These are phyloP conservation scores for Chlorencoelia australis DNA, from an alignment of 2,329 filamentous ascomycete species.

Conservation along the genomic window DNA sequence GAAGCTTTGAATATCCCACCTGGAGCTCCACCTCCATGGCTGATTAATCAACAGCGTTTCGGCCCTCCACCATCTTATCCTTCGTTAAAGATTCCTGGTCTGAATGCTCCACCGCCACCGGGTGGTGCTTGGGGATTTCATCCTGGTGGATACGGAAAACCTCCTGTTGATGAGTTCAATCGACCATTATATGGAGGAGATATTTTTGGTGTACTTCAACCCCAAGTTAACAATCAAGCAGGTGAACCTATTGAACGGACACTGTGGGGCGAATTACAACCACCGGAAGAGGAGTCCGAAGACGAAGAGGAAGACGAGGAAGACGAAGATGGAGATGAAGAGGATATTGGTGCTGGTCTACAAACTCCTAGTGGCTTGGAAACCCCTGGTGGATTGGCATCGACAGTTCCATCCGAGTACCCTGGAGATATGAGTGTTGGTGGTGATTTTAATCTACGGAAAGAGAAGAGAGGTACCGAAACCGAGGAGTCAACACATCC, in stretches of 20 bases:
- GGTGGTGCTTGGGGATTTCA: conserved; percentile 92
- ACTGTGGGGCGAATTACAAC: conserved; percentile 86
- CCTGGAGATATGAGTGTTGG: conserved; percentile 65
- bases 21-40: conserved; percentile 88
- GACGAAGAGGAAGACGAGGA: conserved; percentile 61
- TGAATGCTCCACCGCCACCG: conserved; percentile 85
- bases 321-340: conserved; percentile 52
- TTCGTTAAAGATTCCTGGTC: conserved; percentile 84
- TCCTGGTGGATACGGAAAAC: conserved; percentile 91
- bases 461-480: conserved; percentile 73
- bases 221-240: conserved; percentile 49
- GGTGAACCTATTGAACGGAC: conserved; percentile 78
- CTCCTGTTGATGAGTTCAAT: conserved; percentile 88
- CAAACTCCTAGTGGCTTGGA: conserved; percentile 70
- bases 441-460: conserved; percentile 85
- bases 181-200: conserved; percentile 87
- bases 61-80: conserved; percentile 92
- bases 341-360: conserved; percentile 53
- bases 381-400: conserved; percentile 72
- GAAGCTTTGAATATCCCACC: conserved; percentile 91
- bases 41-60: conserved; percentile 92
- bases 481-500: conserved; percentile 71
- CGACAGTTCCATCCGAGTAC: conserved; percentile 72
- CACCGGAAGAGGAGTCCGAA: conserved; percentile 60
- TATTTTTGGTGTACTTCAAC: conserved; percentile 71